Evolutionary conservation across 371 early-diverging fungal genomes (phyloP).

Genomic region (Apophysomyces variabilis): DNA sequence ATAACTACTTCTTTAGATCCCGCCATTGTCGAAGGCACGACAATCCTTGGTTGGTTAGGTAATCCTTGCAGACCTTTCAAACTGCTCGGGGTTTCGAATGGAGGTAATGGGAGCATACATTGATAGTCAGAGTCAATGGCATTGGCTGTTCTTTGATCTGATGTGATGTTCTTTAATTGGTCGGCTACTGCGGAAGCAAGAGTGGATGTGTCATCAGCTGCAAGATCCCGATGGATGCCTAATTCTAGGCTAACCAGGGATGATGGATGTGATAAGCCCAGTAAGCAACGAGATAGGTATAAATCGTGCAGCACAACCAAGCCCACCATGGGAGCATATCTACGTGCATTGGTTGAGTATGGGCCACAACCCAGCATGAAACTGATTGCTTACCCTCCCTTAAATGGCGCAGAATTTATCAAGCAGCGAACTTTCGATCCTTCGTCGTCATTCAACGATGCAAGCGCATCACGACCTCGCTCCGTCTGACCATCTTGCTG

Average conservation of each 20-base stretch:
- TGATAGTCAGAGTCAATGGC: constrained; percentile 15
- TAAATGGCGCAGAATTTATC: constrained; percentile 17
- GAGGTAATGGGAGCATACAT: constrained; percentile 33
- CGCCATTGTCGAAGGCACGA: constrained; percentile 33
- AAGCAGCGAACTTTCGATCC: constrained; percentile 18
- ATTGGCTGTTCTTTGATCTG: constrained; percentile 5
- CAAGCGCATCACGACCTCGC: constrained; percentile 14
- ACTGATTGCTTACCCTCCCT: constrained; percentile 4
- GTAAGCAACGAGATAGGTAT: constrained; percentile 46
- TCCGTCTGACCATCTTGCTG: constrained; percentile 15
- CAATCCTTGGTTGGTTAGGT: constrained; percentile 35
- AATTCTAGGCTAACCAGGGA: constrained; percentile 31
- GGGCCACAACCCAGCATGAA: background rate
- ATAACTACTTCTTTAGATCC: constrained; percentile 47
- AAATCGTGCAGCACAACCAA: constrained; percentile 35
- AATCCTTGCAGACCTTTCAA: constrained; percentile 21
- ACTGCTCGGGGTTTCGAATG: constrained; percentile 31
- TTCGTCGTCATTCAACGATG: constrained; percentile 29
- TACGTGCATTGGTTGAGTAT: background rate
- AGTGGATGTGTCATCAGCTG: constrained; percentile 5
- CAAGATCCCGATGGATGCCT: constrained; percentile 21
- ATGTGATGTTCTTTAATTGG: constrained; percentile 24
- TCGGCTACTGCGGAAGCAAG: constrained; percentile 21
- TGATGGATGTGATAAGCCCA: constrained; percentile 33
- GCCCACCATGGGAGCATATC: constrained; percentile 40